These are phyloP conservation scores for Chrysosporium keratinophilum DNA, from an alignment of 2,329 filamentous ascomycete genomes.

Conservation along the genomic window DNA sequence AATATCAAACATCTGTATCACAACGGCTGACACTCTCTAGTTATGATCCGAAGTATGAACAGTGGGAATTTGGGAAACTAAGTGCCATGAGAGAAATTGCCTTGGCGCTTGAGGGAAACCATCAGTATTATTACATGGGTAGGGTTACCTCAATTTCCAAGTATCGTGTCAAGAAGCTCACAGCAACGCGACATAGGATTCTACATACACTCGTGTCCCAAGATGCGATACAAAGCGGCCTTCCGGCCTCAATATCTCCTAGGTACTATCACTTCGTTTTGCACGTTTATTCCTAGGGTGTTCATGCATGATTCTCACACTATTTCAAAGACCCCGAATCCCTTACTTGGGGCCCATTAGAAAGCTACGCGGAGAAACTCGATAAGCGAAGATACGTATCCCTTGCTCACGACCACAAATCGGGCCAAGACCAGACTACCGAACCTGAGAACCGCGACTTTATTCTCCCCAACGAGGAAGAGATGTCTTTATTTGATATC, in stretches of 20 bases:
- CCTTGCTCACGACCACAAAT: constrained; percentile 29
- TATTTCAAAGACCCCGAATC: constrained; percentile 39
- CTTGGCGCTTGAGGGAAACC: constrained; percentile 45
- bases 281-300: neutral
- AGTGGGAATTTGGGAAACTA: constrained; percentile 54
- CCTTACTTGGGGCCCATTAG: constrained; percentile 37
- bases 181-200: constrained; percentile 36
- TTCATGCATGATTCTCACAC: neutral
- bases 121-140: constrained; percentile 58
- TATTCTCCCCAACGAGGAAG: constrained; percentile 28
- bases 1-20: too few relatives aligned
- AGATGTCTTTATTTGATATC: constrained; percentile 38
- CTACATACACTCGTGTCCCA: constrained; percentile 50
- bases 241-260: constrained; percentile 37
- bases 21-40: constrained; percentile 20
- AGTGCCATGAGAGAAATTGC: constrained; percentile 51
- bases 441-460: constrained; percentile 15
- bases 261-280: neutral
- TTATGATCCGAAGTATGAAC: constrained; percentile 51
- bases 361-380: constrained; percentile 34
- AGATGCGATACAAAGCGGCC: constrained; percentile 43
- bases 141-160: constrained; percentile 11
- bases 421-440: constrained; percentile 6
- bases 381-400: constrained; percentile 38
- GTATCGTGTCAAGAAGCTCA: neutral